A percentile compares a stretch with the other conserved stretches of the same genome.
Evolutionary conservation across 1,139 yeast genomes (phyloP).

Genomic region (Torulaspora pretoriensis): DNA sequence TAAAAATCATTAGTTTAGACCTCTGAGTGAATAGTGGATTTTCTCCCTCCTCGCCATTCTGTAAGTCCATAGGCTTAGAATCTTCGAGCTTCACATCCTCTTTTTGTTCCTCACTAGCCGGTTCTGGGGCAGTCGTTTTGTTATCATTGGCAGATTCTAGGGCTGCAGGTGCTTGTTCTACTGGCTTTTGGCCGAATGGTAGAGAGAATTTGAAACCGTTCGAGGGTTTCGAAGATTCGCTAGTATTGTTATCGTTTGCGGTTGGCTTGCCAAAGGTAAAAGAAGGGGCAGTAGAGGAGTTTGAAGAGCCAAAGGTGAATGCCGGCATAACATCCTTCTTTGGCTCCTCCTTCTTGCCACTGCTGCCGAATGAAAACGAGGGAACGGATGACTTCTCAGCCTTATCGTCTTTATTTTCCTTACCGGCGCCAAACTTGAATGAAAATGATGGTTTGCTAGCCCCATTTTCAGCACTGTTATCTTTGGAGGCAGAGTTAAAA

Average conservation of each 20-base stretch:
- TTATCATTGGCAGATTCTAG: constrained; percentile 1
- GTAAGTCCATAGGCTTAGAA: constrained; percentile 47
- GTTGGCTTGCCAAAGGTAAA: constrained; percentile 22
- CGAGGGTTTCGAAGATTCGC: constrained; percentile 14
- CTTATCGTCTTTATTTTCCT: constrained; percentile 7
- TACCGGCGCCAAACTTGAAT: constrained; percentile 19
- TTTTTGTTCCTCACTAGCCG: constrained; percentile 7
- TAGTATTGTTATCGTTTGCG: constrained; percentile 1
- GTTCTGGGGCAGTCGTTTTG: constrained; percentile 12
- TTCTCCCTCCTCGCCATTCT: constrained; percentile 88
- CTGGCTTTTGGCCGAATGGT: constrained; percentile 30
- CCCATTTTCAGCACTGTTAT: constrained; percentile 2
- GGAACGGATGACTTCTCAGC: constrained; percentile 3
- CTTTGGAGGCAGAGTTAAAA: constrained; percentile 24
- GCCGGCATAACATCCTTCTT: constrained; percentile 9
- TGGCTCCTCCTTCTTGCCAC: neutral
- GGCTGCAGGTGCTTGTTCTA: constrained; percentile 3
- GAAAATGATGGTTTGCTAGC: constrained; percentile 20
- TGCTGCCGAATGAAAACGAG: constrained; percentile 2
- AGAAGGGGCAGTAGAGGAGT: constrained; percentile 15
- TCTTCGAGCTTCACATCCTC: constrained; percentile 41
- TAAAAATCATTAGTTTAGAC: constrained; percentile 65
- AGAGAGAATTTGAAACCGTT: constrained; percentile 33
- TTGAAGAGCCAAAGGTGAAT: constrained; percentile 26
- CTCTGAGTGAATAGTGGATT: constrained; percentile 58